Base-by-base conservation (phyloP, 352 stramenopile genomes). In the Thraustochytrium sp. region DNA sequence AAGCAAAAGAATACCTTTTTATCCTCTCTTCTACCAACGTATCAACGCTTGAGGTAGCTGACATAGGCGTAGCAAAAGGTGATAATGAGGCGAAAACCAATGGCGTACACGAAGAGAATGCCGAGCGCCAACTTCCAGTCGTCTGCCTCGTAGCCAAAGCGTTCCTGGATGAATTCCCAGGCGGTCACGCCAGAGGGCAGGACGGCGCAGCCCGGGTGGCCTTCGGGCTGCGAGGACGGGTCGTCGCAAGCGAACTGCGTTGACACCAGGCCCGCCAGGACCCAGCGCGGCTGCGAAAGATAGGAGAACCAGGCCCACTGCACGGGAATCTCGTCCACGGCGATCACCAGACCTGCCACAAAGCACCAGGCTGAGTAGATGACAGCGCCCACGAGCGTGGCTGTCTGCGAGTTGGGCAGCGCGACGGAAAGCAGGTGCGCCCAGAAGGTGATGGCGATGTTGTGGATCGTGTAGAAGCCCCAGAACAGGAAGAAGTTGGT, bases 371-470 rank as follows among this genome's bases (percentile, higher is more conserved):
- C 5, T 8, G 31, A 46, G 37, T 36, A 46, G 37, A 63, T 23
- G 23, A 80, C 36, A 8, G 31, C 23, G 23, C 9, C 42, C 13
- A 80, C 53, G 26, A 80, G 31, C 9, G n/a, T 63, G 8, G 68
- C 68, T 11, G 63, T 44, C 51, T 80, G 68, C 1, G 76, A 18
- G 49, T 72, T 80, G 18, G 89, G 90, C 61, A 92, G 63, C 2
- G 86, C 78, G 11, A 88, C 89, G 56, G 90, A 89, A 55, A 96
- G 88, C 62, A 93, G 90, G 80, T 97, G 90, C 21, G 88, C 82
- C 3, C 18, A 75, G 37, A 44, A 85, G 13, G 29, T 62, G n/a
- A 62, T 36, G 29, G n/a, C 48, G 26, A 36, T 64, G 29, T 64
- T 48, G 46, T 85, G 42, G 72, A 62, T 90, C 48, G 91, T 87